Conservation (phyloP, 495 filamentous ascomycete genomes). For the Aspergillus cavernicola region DNA sequence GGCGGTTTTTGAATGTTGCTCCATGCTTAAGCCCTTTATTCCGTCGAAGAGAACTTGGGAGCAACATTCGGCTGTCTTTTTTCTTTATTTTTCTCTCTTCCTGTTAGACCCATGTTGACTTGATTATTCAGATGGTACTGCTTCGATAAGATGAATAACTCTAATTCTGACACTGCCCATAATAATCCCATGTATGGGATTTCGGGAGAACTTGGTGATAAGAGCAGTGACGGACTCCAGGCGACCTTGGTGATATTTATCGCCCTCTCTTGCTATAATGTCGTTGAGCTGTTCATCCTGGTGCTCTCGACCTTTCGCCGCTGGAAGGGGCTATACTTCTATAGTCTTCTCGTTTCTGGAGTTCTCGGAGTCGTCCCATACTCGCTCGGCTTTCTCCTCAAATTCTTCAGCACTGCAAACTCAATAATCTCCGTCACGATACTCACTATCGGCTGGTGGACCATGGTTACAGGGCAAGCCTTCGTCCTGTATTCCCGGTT, state of each 20-base stretch:
- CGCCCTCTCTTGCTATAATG: constrained; percentile 48
- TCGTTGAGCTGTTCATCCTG: constrained; percentile 46
- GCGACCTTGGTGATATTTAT: constrained; percentile 45
- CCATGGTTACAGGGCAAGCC: constrained; percentile 52
- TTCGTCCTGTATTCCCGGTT: constrained; percentile 50
- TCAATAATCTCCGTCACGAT: constrained; percentile 40
- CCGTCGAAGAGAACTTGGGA: not conserved
- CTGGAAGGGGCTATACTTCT: constrained; percentile 53
- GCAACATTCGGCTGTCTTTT: not conserved
- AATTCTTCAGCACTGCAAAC: constrained; percentile 41
- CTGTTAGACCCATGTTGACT: not conserved
- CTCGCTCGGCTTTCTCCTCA: constrained; percentile 50
- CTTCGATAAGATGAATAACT: not conserved
- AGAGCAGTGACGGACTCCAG: constrained; percentile 22
- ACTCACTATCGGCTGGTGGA: constrained; percentile 50
- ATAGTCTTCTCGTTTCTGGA: constrained; percentile 45
- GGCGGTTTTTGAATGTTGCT: constrained; percentile 3
- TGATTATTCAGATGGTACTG: not conserved
- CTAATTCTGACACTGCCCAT: not conserved
- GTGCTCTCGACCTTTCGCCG: constrained; percentile 50
- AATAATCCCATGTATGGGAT: constrained; percentile 37
- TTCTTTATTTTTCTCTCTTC: not conserved
- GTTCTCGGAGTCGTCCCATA: constrained; percentile 45
- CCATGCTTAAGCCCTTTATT: not conserved
- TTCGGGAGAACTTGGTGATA: constrained; percentile 29